A percentile compares a stretch with the other conserved stretches of the same genome.
These are phyloP conservation scores for Phylloporus sp. DNA, from an alignment of 768 basidiomycete species.

Conservation along the genomic window DNA sequence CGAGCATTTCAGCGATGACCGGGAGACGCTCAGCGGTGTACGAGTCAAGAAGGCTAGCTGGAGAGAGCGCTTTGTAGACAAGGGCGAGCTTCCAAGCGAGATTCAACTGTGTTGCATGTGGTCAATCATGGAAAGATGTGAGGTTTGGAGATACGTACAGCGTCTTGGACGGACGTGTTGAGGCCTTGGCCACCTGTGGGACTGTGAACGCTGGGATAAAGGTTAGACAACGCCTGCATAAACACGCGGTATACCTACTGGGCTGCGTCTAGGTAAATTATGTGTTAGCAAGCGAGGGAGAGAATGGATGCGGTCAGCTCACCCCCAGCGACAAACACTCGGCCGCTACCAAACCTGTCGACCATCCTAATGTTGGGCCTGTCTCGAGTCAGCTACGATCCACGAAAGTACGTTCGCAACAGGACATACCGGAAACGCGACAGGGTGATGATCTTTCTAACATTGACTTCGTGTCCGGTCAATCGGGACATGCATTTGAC, in stretches of 20 bases:
- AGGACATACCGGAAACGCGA: constrained; percentile 27
- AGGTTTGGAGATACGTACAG: constrained; percentile 25
- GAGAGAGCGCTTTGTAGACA: constrained; percentile 35
- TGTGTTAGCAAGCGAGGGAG: not conserved
- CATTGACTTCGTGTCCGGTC: constrained; percentile 28
- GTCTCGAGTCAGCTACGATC: constrained; percentile 1
- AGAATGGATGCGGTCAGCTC: not conserved
- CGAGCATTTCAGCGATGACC: constrained; percentile 43
- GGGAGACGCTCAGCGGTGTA: constrained; percentile 44
- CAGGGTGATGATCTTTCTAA: constrained; percentile 25
- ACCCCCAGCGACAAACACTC: constrained; percentile 49
- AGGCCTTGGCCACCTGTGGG: constrained; percentile 31
- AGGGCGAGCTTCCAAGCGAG: constrained; percentile 43
- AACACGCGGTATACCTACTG: constrained; percentile 33
- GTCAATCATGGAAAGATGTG: not conserved
- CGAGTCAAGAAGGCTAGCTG: constrained; percentile 34
- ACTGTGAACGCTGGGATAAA: constrained; percentile 18
- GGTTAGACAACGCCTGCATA: no score
- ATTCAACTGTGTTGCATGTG: constrained; percentile 36
- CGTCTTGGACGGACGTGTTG: constrained; percentile 36
- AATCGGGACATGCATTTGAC: constrained; percentile 26
- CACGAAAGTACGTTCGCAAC: not conserved
- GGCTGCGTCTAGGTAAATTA: constrained; percentile 38
- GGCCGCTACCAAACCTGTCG: constrained; percentile 36
- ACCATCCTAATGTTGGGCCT: constrained; percentile 49